Percentiles rank a stretch among this genome's conserved stretches.
Conservation (phyloP, 208 protist species). For the Trypanosoma grayi region DNA sequence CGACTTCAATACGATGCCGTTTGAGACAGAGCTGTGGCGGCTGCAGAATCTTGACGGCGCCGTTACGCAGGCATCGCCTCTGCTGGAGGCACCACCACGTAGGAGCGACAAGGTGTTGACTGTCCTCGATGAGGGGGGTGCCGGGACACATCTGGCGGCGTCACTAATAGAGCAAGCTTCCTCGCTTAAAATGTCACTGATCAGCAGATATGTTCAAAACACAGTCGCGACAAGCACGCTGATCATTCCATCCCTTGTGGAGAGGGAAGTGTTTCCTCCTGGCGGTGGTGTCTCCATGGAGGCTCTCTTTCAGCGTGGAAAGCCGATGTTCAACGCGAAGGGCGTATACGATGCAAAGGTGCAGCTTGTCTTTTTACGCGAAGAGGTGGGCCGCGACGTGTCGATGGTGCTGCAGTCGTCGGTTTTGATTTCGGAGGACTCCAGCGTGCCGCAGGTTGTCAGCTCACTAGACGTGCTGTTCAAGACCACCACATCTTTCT, state of each 20-base stretch:
- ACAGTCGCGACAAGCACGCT: constrained; percentile 67
- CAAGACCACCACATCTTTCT: constrained; percentile 38
- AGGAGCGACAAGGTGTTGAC: neutral
- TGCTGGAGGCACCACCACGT: neutral
- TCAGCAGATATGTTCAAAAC: constrained; percentile 43
- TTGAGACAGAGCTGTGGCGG: constrained; percentile 60
- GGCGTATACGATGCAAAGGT: constrained; percentile 51
- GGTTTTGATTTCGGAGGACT: constrained; percentile 57
- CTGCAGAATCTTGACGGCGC: constrained; percentile 26
- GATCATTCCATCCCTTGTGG: constrained; percentile 42
- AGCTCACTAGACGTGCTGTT: constrained; percentile 53
- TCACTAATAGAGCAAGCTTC: constrained; percentile 21
- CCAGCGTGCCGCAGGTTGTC: constrained; percentile 29
- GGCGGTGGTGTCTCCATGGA: constrained; percentile 55
- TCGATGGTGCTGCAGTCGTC: constrained; percentile 51
- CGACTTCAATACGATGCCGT: constrained; percentile 53
- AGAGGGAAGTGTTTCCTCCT: constrained; percentile 40
- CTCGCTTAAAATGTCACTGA: constrained; percentile 56
- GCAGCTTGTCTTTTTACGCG: constrained; percentile 61
- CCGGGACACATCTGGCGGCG: neutral
- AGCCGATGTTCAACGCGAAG: constrained; percentile 57
- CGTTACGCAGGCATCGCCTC: constrained; percentile 8
- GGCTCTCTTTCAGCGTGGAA: constrained; percentile 43
- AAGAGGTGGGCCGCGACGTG: constrained; percentile 47
- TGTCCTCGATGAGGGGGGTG: neutral